Percentiles rank a stretch among this genome's conserved stretches.
phyloP scores from a whole-genome alignment of 148 eudicot species.

The Amaranthus palmeri region DNA sequence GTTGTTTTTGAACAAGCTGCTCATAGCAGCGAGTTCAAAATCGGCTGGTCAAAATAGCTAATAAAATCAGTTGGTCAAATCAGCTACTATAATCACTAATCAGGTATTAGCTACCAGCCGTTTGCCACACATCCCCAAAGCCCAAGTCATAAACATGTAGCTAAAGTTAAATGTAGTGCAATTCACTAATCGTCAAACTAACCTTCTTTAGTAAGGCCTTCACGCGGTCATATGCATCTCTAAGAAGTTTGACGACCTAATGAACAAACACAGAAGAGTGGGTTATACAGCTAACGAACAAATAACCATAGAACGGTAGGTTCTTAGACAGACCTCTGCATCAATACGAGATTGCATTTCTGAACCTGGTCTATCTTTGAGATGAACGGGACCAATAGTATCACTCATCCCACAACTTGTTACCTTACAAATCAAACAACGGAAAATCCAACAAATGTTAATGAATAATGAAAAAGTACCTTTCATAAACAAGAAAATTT shows the following conservation, averaged over 20 bases:
- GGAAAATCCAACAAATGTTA: not conserved
- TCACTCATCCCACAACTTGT: conserved; percentile 93
- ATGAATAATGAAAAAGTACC: not conserved
- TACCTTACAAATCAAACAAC: conserved; percentile 44
- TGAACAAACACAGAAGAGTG: not conserved
- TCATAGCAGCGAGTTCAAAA: too few relatives aligned
- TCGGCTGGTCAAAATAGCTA: too few relatives aligned
- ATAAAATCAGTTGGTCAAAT: too few relatives aligned
- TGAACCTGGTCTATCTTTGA: conserved; percentile 83
- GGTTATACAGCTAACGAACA: not conserved
- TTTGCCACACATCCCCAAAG: too few relatives aligned
- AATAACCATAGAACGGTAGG: conserved; percentile 3
- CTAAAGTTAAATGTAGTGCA: too few relatives aligned
- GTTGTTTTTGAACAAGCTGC: too few relatives aligned
- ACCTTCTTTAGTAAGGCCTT: conserved; percentile 87
- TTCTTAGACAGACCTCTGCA: conserved; percentile 57
- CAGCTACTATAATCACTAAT: too few relatives aligned
- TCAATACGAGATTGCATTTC: conserved; percentile 96
- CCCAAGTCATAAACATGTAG: too few relatives aligned
- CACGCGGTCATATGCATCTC: conserved; percentile 93
- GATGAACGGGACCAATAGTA: conserved; percentile 76
- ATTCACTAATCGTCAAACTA: conserved; percentile 6
- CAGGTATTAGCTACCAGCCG: too few relatives aligned
- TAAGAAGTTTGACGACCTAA: conserved; percentile 82
- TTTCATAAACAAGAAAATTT: not conserved